These are phyloP conservation scores for Cladophialophora bantiana DNA, from an alignment of 2,329 filamentous ascomycete genomes.

Conservation along the genomic window DNA sequence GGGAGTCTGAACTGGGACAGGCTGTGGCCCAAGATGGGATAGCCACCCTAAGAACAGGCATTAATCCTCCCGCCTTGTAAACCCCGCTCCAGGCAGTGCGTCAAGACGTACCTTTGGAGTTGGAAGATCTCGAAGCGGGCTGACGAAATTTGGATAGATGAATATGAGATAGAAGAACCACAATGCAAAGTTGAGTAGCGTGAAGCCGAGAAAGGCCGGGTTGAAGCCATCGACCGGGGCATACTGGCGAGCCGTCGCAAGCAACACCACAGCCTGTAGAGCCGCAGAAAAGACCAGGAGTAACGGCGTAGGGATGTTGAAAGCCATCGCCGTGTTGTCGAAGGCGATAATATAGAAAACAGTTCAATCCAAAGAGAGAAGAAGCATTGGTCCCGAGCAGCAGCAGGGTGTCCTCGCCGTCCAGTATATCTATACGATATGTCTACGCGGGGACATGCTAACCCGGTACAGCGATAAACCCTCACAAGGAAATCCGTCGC, in stretches of 20 bases:
- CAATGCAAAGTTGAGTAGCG: constrained; percentile 29
- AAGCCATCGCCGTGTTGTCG: background rate
- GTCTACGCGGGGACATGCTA: too few relatives aligned
- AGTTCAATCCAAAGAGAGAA: background rate
- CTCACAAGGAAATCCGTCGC: background rate
- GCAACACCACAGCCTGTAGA: constrained; percentile 4
- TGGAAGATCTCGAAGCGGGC: constrained; percentile 64
- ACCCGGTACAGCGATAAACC: too few relatives aligned
- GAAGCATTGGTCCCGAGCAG: too few relatives aligned
- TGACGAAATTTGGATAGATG: constrained; percentile 65
- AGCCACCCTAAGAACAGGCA: constrained; percentile 37
- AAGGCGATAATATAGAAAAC: too few relatives aligned
- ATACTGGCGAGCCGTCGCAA: background rate
- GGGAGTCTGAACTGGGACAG: constrained; percentile 45
- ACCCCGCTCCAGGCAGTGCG: background rate
- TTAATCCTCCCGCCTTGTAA: background rate
- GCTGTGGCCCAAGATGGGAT: constrained; percentile 54
- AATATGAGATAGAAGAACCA: constrained; percentile 48
- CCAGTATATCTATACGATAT: too few relatives aligned
- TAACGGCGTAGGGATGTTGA: constrained; percentile 3
- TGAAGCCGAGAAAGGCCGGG: background rate
- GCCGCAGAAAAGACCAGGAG: constrained; percentile 11
- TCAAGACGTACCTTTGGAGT: constrained; percentile 53
- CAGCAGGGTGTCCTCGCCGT: too few relatives aligned
- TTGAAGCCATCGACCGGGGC: background rate